Evolutionary conservation across 106 monocot species (phyloP).

Genomic region (Dendrobium catenatum): DNA sequence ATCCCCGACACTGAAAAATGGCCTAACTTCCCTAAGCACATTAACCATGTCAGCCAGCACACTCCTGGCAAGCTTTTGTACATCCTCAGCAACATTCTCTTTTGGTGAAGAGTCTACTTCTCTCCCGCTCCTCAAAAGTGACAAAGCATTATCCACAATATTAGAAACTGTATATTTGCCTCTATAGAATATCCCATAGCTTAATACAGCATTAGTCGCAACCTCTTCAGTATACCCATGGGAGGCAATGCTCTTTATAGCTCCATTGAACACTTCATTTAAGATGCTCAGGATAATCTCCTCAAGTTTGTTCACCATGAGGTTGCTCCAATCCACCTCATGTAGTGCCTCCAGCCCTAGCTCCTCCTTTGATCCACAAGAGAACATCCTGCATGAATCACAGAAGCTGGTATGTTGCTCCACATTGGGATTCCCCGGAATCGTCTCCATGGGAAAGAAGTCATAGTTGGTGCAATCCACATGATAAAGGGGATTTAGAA

Average conservation of each 20-base stretch:
- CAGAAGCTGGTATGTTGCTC: slow-evolving; percentile 37
- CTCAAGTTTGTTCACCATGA: slow-evolving; percentile 61
- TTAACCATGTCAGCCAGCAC: slow-evolving; percentile 68
- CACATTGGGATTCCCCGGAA: slow-evolving; percentile 14
- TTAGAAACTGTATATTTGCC: slow-evolving; percentile 50
- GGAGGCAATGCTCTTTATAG: slow-evolving; percentile 44
- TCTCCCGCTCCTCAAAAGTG: slow-evolving; percentile 39
- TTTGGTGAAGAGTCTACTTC: slow-evolving; percentile 30
- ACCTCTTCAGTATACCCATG: slow-evolving; percentile 64
- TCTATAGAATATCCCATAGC: slow-evolving; percentile 39
- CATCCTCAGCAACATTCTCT: slow-evolving; percentile 45
- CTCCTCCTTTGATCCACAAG: slow-evolving; percentile 18
- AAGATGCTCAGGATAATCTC: slow-evolving; percentile 56
- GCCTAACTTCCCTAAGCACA: slow-evolving; percentile 52
- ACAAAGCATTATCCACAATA: slow-evolving; percentile 68
- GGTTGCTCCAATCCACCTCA: slow-evolving; percentile 59
- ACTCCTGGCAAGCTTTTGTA: slow-evolving; percentile 51
- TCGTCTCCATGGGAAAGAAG: slow-evolving; percentile 30
- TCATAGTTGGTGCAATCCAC: slow-evolving; percentile 32
- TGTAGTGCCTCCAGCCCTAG: slow-evolving; percentile 35
- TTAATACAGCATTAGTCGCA: slow-evolving; percentile 52
- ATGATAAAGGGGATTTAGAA: slow-evolving; percentile 12
- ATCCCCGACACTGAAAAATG: slow-evolving; percentile 68
- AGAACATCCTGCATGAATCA: slow-evolving; percentile 31
- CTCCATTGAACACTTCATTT: slow-evolving; percentile 46